Percentiles rank a stretch among this genome's conserved stretches.
phyloP scores from a whole-genome alignment of 169 alveolate genomes.

The Hepatocystis sp. region DNA sequence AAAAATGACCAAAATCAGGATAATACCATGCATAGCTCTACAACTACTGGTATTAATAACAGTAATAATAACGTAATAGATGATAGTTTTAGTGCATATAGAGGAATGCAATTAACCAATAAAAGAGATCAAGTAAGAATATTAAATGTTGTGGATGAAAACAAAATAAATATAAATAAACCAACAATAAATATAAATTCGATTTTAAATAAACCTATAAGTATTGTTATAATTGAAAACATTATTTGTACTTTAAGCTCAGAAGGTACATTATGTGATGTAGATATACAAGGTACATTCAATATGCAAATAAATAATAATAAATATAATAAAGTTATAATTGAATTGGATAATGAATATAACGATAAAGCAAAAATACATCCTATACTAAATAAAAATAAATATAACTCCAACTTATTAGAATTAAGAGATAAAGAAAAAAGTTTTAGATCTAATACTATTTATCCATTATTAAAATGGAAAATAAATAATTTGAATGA shows the following conservation, averaged over 20 bases:
- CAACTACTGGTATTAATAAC: too few relatives aligned
- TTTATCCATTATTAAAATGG: conserved; percentile 75
- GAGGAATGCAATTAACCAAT: conserved; percentile 37
- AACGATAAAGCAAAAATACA: conserved; percentile 71
- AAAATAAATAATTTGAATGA: conserved; percentile 68
- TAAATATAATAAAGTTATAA: conserved; percentile 47
- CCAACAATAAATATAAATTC: conserved; percentile 65
- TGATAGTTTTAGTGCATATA: conserved; percentile 33
- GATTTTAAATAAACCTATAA: conserved; percentile 56
- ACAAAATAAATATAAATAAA: conserved; percentile 15
- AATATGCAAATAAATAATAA: conserved; percentile 70
- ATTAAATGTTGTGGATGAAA: conserved; percentile 46
- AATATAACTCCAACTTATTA: conserved; percentile 55
- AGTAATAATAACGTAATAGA: conserved; percentile 13
- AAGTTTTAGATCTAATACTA: conserved; percentile 44
- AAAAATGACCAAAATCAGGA: conserved; percentile 21
- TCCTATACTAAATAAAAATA: conserved; percentile 70
- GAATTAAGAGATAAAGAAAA: conserved; percentile 65
- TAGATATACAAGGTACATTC: conserved; percentile 72
- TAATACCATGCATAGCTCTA: neutral
- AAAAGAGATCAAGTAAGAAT: conserved; percentile 48
- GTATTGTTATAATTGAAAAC: conserved; percentile 38
- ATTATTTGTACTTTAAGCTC: conserved; percentile 68
- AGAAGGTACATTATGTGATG: conserved; percentile 75
- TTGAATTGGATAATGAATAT: conserved; percentile 70